These are phyloP conservation scores for Cryptococcus amylolentus DNA, from an alignment of 1,284 basidiomycete species.

Conservation along the genomic window DNA sequence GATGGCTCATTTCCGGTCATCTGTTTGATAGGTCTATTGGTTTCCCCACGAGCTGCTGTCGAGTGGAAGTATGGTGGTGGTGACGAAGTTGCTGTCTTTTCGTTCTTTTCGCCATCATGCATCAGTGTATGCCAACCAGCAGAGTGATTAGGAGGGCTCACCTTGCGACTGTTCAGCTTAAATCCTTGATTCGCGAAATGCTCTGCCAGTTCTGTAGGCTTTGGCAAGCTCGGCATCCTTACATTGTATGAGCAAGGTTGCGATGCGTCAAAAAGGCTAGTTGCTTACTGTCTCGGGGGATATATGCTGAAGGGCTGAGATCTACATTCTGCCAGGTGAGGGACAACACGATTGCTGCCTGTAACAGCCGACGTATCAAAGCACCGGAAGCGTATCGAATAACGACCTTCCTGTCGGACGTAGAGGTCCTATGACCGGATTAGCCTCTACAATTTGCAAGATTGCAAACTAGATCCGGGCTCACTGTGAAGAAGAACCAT, in stretches of 20 bases:
- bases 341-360: slow-evolving; percentile 9
- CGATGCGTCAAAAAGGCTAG: neutral
- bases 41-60: neutral
- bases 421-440: slow-evolving; percentile 33
- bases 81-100: neutral
- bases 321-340: slow-evolving; percentile 25
- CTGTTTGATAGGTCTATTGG: neutral
- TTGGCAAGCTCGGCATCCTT: slow-evolving; percentile 42
- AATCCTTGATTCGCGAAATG: slow-evolving; percentile 45
- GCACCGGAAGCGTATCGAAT: slow-evolving; percentile 35
- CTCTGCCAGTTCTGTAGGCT: slow-evolving; percentile 38
- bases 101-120: neutral
- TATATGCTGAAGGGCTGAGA: slow-evolving; percentile 38
- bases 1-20: neutral
- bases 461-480: slow-evolving; percentile 5
- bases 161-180: slow-evolving; percentile 47
- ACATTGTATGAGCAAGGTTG: neutral
- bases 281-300: slow-evolving; percentile 40
- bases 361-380: slow-evolving; percentile 33
- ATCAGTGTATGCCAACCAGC: neutral
- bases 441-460: neutral
- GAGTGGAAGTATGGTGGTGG: neutral
- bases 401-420: slow-evolving; percentile 42
- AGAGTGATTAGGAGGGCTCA: slow-evolving; percentile 10
- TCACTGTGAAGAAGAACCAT: slow-evolving; percentile 47